These are phyloP conservation scores for Hamigera avellanea DNA, from an alignment of 495 filamentous ascomycete genomes.

Conservation along the genomic window DNA sequence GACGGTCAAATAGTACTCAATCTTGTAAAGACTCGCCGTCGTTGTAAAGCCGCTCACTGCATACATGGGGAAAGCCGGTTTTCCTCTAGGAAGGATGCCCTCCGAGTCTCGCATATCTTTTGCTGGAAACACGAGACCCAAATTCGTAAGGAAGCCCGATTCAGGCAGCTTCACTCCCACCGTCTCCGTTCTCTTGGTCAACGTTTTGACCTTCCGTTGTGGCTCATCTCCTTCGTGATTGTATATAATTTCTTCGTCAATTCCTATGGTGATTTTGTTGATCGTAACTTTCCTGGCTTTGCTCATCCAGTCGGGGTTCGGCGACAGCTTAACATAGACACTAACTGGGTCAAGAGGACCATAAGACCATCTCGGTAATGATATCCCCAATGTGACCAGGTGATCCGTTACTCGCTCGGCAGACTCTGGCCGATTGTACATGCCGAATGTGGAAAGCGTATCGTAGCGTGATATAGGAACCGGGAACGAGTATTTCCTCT, in stretches of 20 bases:
- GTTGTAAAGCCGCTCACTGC: conserved; percentile 86
- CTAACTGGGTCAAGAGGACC: conserved; percentile 90
- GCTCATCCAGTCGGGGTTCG: conserved; percentile 80
- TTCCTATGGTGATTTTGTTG: conserved; percentile 81
- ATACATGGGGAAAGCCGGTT: conserved; percentile 81
- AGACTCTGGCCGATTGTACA: conserved; percentile 94
- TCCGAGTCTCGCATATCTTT: conserved; percentile 83
- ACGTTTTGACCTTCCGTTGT: conserved; percentile 73
- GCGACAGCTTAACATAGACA: conserved; percentile 85
- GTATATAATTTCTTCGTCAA: conserved; percentile 95
- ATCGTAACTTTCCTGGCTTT: conserved; percentile 92
- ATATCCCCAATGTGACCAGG: conserved; percentile 82
- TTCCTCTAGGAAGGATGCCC: conserved; percentile 75
- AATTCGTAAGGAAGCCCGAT: conserved; percentile 78
- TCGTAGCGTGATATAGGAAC: conserved; percentile 89
- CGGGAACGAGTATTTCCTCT: conserved; percentile 84
- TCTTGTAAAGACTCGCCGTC: conserved; percentile 88
- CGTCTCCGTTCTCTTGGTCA: conserved; percentile 72
- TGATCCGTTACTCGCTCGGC: conserved; percentile 80
- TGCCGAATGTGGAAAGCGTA: conserved; percentile 94
- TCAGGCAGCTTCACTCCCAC: conserved; percentile 78
- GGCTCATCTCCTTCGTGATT: conserved; percentile 98
- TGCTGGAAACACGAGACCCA: conserved; percentile 82
- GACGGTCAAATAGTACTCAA: conserved; percentile 91
- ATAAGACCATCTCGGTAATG: conserved; percentile 90